phyloP scores from a whole-genome alignment of 1,284 basidiomycete genomes.

The Melampsora americana region DNA sequence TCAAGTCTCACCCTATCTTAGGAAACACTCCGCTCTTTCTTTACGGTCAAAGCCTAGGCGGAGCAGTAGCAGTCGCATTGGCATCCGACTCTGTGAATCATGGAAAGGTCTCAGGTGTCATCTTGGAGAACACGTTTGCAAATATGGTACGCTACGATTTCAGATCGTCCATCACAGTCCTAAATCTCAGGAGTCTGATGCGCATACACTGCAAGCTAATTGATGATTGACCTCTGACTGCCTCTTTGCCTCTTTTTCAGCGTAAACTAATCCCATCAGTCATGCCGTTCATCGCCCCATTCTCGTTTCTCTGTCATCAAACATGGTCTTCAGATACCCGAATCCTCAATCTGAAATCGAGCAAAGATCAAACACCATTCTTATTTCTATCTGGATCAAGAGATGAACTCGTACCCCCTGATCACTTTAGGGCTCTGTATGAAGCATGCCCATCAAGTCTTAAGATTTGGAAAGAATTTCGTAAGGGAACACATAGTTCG shows the following conservation, averaged over 20 bases:
- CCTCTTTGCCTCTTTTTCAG: not conserved
- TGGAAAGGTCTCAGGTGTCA: constrained; percentile 25
- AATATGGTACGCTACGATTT: constrained; percentile 20
- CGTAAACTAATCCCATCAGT: constrained; percentile 38
- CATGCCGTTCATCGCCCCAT: constrained; percentile 33
- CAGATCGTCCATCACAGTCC: not conserved
- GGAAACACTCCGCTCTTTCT: not conserved
- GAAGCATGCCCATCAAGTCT: constrained; percentile 21
- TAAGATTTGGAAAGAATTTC: constrained; percentile 35
- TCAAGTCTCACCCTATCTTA: not conserved
- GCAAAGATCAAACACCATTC: constrained; percentile 10
- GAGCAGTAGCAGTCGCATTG: constrained; percentile 28
- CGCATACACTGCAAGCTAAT: not conserved
- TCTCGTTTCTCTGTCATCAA: constrained; percentile 41
- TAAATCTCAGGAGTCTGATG: not conserved
- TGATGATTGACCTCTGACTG: not conserved
- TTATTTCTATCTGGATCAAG: constrained; percentile 31
- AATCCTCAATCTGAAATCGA: not conserved
- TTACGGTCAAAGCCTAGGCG: constrained; percentile 43
- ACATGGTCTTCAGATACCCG: constrained; percentile 39
- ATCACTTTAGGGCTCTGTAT: constrained; percentile 31
- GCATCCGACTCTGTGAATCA: constrained; percentile 4
- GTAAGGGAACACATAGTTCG: constrained; percentile 38
- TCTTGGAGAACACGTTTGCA: constrained; percentile 42
- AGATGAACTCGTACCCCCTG: constrained; percentile 36